phyloP scores from a whole-genome alignment of 805 yeast species.

The Lipomyces yamanashiensis region DNA sequence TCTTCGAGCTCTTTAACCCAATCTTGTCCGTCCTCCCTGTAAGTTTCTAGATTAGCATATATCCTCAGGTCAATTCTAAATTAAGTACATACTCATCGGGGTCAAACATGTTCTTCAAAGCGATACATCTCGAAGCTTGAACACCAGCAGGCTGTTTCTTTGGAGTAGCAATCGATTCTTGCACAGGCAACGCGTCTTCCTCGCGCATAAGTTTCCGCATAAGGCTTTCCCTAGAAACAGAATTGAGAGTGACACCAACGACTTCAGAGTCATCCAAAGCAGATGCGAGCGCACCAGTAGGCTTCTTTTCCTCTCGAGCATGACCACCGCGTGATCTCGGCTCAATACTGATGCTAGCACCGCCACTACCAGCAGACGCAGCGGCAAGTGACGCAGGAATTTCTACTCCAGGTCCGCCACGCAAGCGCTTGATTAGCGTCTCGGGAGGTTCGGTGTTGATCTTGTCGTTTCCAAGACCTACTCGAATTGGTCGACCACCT shows the following conservation, averaged over 20 bases:
- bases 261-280: constrained; percentile 39
- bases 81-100: constrained; percentile 40
- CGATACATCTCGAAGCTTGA: constrained; percentile 41
- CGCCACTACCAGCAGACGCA: not conserved
- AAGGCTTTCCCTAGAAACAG: constrained; percentile 41
- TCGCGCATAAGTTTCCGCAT: constrained; percentile 44
- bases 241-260: constrained; percentile 35
- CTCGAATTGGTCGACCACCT: constrained; percentile 43
- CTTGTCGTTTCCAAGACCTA: constrained; percentile 39
- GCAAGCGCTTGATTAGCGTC: constrained; percentile 27
- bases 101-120: constrained; percentile 44
- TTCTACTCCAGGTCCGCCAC: constrained; percentile 28
- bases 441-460: constrained; percentile 35
- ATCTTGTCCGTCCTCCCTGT: constrained; percentile 43
- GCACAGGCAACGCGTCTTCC: constrained; percentile 39
- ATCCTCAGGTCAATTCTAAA: not conserved
- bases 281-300: constrained; percentile 31
- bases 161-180: constrained; percentile 14
- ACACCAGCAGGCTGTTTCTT: constrained; percentile 10
- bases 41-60: not conserved
- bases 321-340: constrained; percentile 18
- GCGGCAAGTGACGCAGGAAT: constrained; percentile 11
- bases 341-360: constrained; percentile 8
- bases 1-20: constrained; percentile 46
- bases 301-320: constrained; percentile 31